Percentiles rank a stretch among this genome's conserved stretches.
Evolutionary conservation across 345 rosid species (phyloP).

Genomic region (Nasturtium officinale): DNA sequence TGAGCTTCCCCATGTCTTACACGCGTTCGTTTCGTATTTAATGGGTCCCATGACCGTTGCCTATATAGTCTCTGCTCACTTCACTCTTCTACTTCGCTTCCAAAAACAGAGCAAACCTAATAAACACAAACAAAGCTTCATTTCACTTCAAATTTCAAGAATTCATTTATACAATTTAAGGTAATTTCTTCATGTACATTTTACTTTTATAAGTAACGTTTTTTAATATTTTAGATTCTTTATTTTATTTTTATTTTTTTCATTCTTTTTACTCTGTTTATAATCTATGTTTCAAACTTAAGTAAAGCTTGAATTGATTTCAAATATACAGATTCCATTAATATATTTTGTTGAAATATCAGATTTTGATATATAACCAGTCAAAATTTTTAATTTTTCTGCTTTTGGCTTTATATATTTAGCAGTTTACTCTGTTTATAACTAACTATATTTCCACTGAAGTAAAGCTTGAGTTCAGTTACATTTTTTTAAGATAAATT

Average conservation of each 20-base stretch:
- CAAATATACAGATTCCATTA: too few relatives aligned
- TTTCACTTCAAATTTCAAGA: not conserved
- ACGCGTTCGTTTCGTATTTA: not conserved
- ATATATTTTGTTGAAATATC: too few relatives aligned
- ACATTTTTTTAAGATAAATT: too few relatives aligned
- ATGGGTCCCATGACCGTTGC: slow-evolving; percentile 7
- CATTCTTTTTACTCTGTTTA: not conserved
- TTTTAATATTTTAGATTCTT: not conserved
- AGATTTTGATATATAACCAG: too few relatives aligned
- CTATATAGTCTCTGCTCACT: slow-evolving; percentile 23
- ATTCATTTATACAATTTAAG: not conserved
- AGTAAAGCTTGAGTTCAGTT: too few relatives aligned
- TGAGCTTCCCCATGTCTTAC: not conserved
- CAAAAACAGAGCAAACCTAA: slow-evolving; percentile 19
- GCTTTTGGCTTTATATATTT: too few relatives aligned
- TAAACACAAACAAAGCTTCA: slow-evolving; percentile 9
- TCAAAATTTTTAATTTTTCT: too few relatives aligned
- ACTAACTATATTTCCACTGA: too few relatives aligned
- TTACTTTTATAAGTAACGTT: not conserved
- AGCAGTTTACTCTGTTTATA: too few relatives aligned
- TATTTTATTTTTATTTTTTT: too few relatives aligned
- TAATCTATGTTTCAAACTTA: not conserved
- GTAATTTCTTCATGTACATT: not conserved
- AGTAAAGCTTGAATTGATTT: not conserved
- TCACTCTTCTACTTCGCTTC: slow-evolving; percentile 22